Conservation (phyloP, 2,329 filamentous ascomycete genomes). For the Thelonectria blattea region DNA sequence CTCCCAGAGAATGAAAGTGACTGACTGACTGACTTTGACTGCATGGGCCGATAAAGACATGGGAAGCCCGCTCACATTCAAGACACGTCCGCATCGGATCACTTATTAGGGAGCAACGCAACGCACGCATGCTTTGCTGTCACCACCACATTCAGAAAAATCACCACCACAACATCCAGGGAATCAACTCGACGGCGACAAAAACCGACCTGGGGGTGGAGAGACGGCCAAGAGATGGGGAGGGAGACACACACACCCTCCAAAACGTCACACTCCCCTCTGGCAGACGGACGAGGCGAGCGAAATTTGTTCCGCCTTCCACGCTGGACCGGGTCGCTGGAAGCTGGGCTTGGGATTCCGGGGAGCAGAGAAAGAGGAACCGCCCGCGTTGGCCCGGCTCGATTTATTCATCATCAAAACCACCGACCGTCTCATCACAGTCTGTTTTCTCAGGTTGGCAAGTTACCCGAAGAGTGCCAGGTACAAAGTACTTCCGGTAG, state of each 20-base stretch:
- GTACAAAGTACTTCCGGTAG: background rate
- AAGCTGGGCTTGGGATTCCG: slow-evolving; percentile 6
- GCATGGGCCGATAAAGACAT: slow-evolving; percentile 15
- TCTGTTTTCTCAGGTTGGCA: background rate
- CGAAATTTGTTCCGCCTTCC: slow-evolving; percentile 15
- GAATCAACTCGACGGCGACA: background rate
- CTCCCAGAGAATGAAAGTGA: slow-evolving; percentile 5
- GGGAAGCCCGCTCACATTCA: slow-evolving; percentile 6
- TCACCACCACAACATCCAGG: background rate
- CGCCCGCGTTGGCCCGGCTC: slow-evolving; percentile 3
- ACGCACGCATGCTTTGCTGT: slow-evolving; percentile 17
- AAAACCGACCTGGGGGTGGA: background rate
- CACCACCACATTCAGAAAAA: background rate
- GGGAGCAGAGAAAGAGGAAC: slow-evolving; percentile 1
- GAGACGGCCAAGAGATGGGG: slow-evolving; percentile 4
- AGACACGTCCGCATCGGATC: slow-evolving; percentile 6
- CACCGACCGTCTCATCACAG: background rate
- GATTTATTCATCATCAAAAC: slow-evolving; percentile 1
- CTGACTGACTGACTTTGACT: background rate
- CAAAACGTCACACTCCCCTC: background rate
- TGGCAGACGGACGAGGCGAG: slow-evolving; percentile 9
- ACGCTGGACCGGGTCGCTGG: slow-evolving; percentile 7
- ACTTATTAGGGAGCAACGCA: slow-evolving; percentile 1
- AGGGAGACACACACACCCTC: slow-evolving; percentile 4
- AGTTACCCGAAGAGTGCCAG: too few relatives aligned